Conservation (phyloP, 2,329 filamentous ascomycete genomes). For the Curvularia lunata region DNA sequence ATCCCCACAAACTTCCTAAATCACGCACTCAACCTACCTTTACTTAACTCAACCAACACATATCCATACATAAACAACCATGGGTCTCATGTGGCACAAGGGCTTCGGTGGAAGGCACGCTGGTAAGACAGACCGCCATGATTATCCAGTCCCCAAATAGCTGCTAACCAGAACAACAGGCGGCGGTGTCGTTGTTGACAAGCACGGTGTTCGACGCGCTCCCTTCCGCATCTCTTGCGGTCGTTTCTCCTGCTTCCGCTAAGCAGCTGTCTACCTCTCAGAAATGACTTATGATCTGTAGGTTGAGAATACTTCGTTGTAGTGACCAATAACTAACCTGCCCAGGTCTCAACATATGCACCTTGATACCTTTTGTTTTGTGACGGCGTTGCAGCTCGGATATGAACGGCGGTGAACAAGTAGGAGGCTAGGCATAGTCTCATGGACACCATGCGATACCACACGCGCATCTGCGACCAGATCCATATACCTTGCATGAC, state of each 20-base stretch:
- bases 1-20: not conserved
- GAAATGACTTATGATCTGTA: slow-evolving; percentile 39
- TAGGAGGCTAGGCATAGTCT: slow-evolving; percentile 1
- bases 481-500: slow-evolving; percentile 5
- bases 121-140: slow-evolving; percentile 40
- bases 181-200: slow-evolving; percentile 59
- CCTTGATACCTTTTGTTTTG: slow-evolving; percentile 10
- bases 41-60: not conserved
- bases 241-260: slow-evolving; percentile 61
- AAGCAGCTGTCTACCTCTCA: slow-evolving; percentile 32
- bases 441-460: not conserved
- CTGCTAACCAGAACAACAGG: slow-evolving; percentile 44
- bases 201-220: slow-evolving; percentile 58
- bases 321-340: not conserved
- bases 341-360: not conserved
- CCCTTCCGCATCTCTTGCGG: slow-evolving; percentile 60
- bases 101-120: slow-evolving; percentile 52
- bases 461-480: slow-evolving; percentile 2
- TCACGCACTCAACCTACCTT: not conserved
- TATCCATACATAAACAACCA: slow-evolving; percentile 33
- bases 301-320: not conserved
- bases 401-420: not conserved
- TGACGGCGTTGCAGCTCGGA: slow-evolving; percentile 23
- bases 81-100: slow-evolving; percentile 58
- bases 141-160: slow-evolving; percentile 14